Percentiles rank a stretch among this genome's conserved stretches.
Evolutionary conservation across 495 filamentous ascomycete species (phyloP).

Genomic region (Hypoxylon crocopeplum): DNA sequence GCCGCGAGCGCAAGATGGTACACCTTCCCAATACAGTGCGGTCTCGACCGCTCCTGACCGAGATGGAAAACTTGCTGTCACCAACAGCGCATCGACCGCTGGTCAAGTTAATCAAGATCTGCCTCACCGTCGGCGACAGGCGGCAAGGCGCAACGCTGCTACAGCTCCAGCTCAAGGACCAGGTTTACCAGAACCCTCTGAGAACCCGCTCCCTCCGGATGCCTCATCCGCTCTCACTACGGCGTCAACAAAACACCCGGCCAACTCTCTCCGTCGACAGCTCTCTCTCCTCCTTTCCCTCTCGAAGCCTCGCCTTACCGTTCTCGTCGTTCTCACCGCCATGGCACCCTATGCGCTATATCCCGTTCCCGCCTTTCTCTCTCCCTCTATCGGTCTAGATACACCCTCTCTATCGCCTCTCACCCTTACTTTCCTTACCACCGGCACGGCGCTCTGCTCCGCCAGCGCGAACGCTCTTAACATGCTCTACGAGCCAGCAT

Average conservation of each 20-base stretch:
- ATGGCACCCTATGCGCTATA: constrained; percentile 93
- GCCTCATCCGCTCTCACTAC: constrained; percentile 82
- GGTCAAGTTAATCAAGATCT: constrained; percentile 33
- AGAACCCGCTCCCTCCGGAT: constrained; percentile 69
- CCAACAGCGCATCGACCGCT: background rate
- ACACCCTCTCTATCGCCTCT: constrained; percentile 87
- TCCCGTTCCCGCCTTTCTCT: constrained; percentile 79
- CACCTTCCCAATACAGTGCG: constrained; percentile 15
- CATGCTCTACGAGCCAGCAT: constrained; percentile 92
- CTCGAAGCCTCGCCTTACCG: constrained; percentile 91
- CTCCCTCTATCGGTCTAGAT: constrained; percentile 67
- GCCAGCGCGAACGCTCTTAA: constrained; percentile 93
- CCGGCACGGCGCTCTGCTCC: constrained; percentile 83
- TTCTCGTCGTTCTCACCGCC: constrained; percentile 89
- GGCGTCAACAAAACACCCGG: constrained; percentile 70
- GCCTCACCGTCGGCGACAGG: constrained; percentile 53
- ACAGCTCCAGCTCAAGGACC: background rate
- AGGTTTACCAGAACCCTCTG: background rate
- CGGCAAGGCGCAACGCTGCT: constrained; percentile 38
- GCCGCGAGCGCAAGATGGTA: constrained; percentile 23
- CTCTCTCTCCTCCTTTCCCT: constrained; percentile 89
- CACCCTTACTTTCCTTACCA: constrained; percentile 90
- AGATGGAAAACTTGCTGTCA: background rate
- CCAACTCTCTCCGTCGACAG: constrained; percentile 73
- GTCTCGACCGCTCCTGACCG: constrained; percentile 8